Percentiles rank a stretch among this genome's conserved stretches.
These are phyloP conservation scores for Penicillium corylophilum DNA, from an alignment of 2,329 filamentous ascomycete species.

Conservation along the genomic window DNA sequence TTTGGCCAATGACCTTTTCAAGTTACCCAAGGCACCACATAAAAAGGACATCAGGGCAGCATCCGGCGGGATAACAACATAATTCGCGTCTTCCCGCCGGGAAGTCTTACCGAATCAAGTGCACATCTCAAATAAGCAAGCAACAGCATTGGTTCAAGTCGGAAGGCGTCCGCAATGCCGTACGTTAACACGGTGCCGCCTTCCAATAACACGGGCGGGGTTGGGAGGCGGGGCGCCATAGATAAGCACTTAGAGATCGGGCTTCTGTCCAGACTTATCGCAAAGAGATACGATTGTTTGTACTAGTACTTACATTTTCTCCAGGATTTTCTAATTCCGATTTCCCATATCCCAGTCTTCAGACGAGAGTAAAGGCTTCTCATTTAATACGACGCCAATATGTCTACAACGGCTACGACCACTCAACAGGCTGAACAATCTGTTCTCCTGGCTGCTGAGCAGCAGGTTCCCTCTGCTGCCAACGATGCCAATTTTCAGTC, in stretches of 20 bases:
- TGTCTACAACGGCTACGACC: conserved; percentile 17
- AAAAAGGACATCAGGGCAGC: background rate
- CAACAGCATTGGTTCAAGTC: background rate
- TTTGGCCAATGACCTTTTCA: no score
- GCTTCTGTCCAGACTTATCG: background rate
- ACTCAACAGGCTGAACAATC: conserved; percentile 17
- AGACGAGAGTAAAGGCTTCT: background rate
- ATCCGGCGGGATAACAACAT: background rate
- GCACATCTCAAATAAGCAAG: background rate
- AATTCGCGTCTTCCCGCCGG: background rate
- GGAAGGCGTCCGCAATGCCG: conserved; percentile 1
- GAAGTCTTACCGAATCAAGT: background rate
- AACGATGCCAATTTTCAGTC: conserved; percentile 34
- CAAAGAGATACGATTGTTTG: background rate
- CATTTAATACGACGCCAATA: conserved; percentile 1
- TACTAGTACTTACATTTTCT: background rate
- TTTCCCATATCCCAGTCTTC: no score
- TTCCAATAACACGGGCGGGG: conserved; percentile 21
- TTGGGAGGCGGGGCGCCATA: conserved; percentile 11
- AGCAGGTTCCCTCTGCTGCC: conserved; percentile 23
- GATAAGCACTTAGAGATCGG: conserved; percentile 15
- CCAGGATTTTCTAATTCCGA: background rate
- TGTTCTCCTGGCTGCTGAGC: conserved; percentile 19
- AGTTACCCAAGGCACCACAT: background rate
- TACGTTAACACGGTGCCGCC: conserved; percentile 6